Evolutionary conservation across 257 asterid genomes (phyloP), one percentile per base, ranked within the genome.

Genomic region (Leptodermis oblonga): DNA sequence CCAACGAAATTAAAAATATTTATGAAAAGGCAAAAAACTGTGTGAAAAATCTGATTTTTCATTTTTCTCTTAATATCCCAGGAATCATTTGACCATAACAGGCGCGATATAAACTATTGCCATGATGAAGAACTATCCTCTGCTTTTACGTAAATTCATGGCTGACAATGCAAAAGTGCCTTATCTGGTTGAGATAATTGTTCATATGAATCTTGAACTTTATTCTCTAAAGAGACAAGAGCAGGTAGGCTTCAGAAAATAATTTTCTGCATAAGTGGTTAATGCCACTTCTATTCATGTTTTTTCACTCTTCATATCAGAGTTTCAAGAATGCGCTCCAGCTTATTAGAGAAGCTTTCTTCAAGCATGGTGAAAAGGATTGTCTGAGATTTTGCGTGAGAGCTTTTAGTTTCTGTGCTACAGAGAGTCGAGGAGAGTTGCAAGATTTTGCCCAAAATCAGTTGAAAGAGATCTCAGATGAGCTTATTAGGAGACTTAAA

Each of bases 211-310:
- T 78, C 95, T 91, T 63, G 96, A 86, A 82, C 87, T 91, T 56
- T 94, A 94, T 89, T 87, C 99, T 67, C 90, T 86, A 22, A 91
- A 91, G 84, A 82, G 95, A 69, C 92, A 94, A 81, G 96, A 91
- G 79, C 96, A 91, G 97, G 99, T 91, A 64, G 22, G 56, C 36
- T 53, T 76, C 48, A 67, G 59, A 62, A 51, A 71, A 43, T 72
- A 65, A 28, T 59, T 71, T 77, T 18, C 20, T 6, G 4, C n/a
- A 13, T 9, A 34, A 45, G 33, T 67, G 56, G 56, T 62, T 65
- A 69, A 23, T 28, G 34, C 22, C 43, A 46, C 62, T 48, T 52
- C 52, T 69, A 37, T 43, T 53, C 34, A 42, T 65, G 25, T 34
- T 67, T 20, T 41, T 45, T 70, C 42, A 62, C 51, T 70, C 48